Conservation (phyloP, 2,329 filamentous ascomycete species). For the Phyllosticta capitalensis region DNA sequence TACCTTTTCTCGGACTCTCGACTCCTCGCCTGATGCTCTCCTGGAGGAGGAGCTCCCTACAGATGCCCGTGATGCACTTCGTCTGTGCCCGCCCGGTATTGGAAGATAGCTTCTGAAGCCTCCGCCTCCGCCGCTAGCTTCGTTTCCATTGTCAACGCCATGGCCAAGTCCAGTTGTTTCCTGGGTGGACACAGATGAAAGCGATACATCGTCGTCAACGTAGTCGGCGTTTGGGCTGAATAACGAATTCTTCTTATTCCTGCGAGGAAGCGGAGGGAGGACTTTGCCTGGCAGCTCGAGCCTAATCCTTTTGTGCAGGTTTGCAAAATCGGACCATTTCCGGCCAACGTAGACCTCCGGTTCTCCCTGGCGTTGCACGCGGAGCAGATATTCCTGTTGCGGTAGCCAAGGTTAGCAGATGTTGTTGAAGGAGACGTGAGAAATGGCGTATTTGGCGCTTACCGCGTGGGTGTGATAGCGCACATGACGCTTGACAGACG, state of each 20-base stretch:
- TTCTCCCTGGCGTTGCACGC: constrained; percentile 69
- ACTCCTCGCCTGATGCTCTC: constrained; percentile 15
- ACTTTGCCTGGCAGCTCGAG: constrained; percentile 86
- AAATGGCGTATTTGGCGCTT: constrained; percentile 25
- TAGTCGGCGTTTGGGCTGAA: constrained; percentile 46
- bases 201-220: constrained; percentile 68
- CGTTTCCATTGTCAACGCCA: constrained; percentile 18
- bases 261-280: constrained; percentile 74
- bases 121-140: constrained; percentile 19
- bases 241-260: constrained; percentile 74
- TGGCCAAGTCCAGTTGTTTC: constrained; percentile 33
- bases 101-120: constrained; percentile 36
- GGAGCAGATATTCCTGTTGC: constrained; percentile 74
- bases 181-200: constrained; percentile 71
- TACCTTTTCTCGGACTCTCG: constrained; percentile 32
- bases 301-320: constrained; percentile 68
- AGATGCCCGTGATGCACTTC: constrained; percentile 30
- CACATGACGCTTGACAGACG: constrained; percentile 73
- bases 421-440: constrained; percentile 12
- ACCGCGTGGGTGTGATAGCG: constrained; percentile 86
- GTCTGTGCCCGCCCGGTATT: constrained; percentile 27
- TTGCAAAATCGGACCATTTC: constrained; percentile 79
- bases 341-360: constrained; percentile 71
- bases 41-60: constrained; percentile 17
- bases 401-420: not conserved